Percentiles rank a stretch among this genome's conserved stretches.
Evolutionary conservation across 805 yeast genomes (phyloP).

Genomic region (Cyberlindnera xishuangbannaensis): DNA sequence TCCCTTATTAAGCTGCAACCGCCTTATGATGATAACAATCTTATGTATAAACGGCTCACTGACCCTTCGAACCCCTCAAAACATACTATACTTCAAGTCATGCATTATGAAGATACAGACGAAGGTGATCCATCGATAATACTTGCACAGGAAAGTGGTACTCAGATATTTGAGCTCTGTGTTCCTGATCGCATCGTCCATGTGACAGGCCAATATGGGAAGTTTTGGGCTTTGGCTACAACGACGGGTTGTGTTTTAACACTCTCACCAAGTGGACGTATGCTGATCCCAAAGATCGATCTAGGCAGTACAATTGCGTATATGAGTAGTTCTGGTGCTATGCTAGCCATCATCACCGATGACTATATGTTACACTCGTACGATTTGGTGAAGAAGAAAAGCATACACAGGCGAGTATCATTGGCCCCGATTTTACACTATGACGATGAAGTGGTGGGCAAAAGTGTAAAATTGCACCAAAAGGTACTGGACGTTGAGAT

Average conservation of each 20-base stretch:
- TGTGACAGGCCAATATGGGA: conserved; percentile 35
- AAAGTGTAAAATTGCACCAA: conserved; percentile 18
- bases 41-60: conserved; percentile 10
- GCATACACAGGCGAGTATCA: conserved; percentile 38
- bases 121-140: conserved; percentile 33
- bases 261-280: conserved; percentile 39
- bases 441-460: conserved; percentile 19
- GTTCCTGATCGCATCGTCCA: conserved; percentile 33
- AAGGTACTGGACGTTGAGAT: conserved; percentile 30
- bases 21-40: conserved; percentile 10
- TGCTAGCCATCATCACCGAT: conserved; percentile 41
- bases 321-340: conserved; percentile 29
- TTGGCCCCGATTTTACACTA: conserved; percentile 49
- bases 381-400: conserved; percentile 34
- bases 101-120: conserved; percentile 27
- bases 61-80: conserved; percentile 4
- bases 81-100: conserved; percentile 27
- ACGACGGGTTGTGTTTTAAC: conserved; percentile 52
- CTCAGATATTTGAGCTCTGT: conserved; percentile 35
- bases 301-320: conserved; percentile 42
- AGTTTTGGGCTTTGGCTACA: conserved; percentile 49
- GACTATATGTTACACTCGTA: conserved; percentile 47
- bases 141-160: conserved; percentile 31
- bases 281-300: conserved; percentile 43
- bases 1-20: conserved; percentile 15